Conservation (phyloP, 2,329 filamentous ascomycete genomes). For the Plenodomus lindquistii region DNA sequence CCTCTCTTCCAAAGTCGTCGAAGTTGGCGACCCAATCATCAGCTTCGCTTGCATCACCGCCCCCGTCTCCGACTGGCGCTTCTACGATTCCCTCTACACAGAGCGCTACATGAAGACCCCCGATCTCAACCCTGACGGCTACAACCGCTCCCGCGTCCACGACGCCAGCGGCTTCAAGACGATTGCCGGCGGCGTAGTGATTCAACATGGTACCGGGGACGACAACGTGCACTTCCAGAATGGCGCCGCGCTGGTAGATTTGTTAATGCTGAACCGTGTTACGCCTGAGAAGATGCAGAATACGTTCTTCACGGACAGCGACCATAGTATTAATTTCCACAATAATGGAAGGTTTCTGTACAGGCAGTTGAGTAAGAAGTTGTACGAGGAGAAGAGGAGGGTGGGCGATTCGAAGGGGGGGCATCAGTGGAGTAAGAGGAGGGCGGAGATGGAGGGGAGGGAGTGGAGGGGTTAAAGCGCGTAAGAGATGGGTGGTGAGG, state of each 20-base stretch:
- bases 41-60: slow-evolving; percentile 66
- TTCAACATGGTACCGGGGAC: slow-evolving; percentile 70
- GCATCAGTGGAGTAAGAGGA: slow-evolving; percentile 55
- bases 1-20: slow-evolving; percentile 67
- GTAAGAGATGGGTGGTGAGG: too few species aligned
- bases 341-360: slow-evolving; percentile 62
- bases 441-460: slow-evolving; percentile 15
- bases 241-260: slow-evolving; percentile 62
- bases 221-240: slow-evolving; percentile 76
- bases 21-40: slow-evolving; percentile 64
- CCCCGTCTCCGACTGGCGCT: slow-evolving; percentile 69
- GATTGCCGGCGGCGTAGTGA: slow-evolving; percentile 62
- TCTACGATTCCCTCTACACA: slow-evolving; percentile 73
- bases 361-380: slow-evolving; percentile 62
- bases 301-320: slow-evolving; percentile 67
- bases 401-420: slow-evolving; percentile 37
- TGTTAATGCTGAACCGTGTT: slow-evolving; percentile 63
- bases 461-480: slow-evolving; percentile 10
- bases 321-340: slow-evolving; percentile 65
- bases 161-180: slow-evolving; percentile 64
- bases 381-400: slow-evolving; percentile 66
- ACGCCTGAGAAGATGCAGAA: slow-evolving; percentile 65
- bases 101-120: slow-evolving; percentile 73
- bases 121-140: slow-evolving; percentile 60
- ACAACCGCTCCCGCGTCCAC: slow-evolving; percentile 63